Evolutionary conservation across 768 basidiomycete genomes (phyloP), one percentile per base, ranked within the genome.

Genomic region (Leucocoprinus sp.): DNA sequence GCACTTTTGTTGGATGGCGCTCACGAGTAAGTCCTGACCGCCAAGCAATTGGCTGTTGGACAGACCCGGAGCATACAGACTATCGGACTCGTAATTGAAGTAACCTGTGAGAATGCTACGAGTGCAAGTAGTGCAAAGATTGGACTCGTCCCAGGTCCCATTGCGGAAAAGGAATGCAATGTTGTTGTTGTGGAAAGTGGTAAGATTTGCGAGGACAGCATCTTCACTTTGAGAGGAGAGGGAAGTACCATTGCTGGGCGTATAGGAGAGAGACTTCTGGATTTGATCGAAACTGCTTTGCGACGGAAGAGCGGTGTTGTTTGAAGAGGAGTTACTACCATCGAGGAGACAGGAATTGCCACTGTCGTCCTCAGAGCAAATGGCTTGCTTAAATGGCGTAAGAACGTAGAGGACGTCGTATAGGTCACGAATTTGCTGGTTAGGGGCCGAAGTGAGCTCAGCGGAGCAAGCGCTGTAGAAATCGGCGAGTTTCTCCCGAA

Each of bases 351-450:
- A 98, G 65, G 74, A 96, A 29, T 70, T 65, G 24, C 78, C 82
- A 37, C 55, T 66, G 55, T 81, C 78, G 55, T 85, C 78, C 72
- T 88, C 86, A 37, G 82, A 54, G 66, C 93, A 97, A 23, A 89
- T 58, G 21, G 91, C 82, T 5, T 60, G 53, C 50, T 65, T 66
- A 58, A 95, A 59, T 6, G 93, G 91, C 8, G 59, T 50, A 36
- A 93, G 52, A 48, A 72, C 52, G 67, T 90, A 99, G 22, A 97
- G 66, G 23, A 79, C 67, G 59, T 97, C 93, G 66, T 98, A 99
- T 1, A 75, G 63, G 21, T 63, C 54, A 60, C 77, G 60, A 37
- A 96, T 84, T 19, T 69, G 59, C 0, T 36, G 1, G 51, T 73
- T 75, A 37, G 65, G 57, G 38, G 45, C 57, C 8, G 72, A 64